Conservation (phyloP, 108 stramenopile genomes). For the Fragilaria radians region DNA sequence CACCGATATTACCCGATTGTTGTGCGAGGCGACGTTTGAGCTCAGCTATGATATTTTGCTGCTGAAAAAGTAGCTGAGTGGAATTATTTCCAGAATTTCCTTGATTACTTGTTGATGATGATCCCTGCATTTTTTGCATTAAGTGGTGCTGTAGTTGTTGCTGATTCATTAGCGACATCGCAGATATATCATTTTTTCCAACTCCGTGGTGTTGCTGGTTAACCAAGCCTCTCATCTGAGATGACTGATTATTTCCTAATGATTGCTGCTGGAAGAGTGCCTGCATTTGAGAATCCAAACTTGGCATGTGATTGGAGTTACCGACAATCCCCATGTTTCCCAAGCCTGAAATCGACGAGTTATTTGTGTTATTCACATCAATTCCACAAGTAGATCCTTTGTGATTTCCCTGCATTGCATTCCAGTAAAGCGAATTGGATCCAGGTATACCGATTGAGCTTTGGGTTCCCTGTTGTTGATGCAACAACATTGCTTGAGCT, state of each 20-base stretch:
- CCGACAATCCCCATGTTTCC: too few relatives aligned
- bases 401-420: neutral
- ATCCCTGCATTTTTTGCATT: neutral
- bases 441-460: neutral
- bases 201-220: neutral
- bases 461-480: neutral
- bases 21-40: slow-evolving; percentile 1
- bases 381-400: neutral
- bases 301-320: too few relatives aligned
- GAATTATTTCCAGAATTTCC: neutral
- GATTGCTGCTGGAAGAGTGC: neutral
- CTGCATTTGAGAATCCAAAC: neutral
- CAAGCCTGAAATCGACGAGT: too few relatives aligned
- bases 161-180: neutral
- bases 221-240: neutral
- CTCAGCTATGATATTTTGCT: slow-evolving; percentile 4
- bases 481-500: slow-evolving; percentile 4
- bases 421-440: slow-evolving; percentile 2
- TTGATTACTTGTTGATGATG: neutral
- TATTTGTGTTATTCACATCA: too few relatives aligned
- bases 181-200: neutral
- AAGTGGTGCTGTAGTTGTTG: neutral
- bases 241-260: neutral
- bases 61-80: slow-evolving; percentile 4
- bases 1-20: neutral